Conservation (phyloP, 2,329 filamentous ascomycete genomes). For the Paramyrothecium roridum region DNA sequence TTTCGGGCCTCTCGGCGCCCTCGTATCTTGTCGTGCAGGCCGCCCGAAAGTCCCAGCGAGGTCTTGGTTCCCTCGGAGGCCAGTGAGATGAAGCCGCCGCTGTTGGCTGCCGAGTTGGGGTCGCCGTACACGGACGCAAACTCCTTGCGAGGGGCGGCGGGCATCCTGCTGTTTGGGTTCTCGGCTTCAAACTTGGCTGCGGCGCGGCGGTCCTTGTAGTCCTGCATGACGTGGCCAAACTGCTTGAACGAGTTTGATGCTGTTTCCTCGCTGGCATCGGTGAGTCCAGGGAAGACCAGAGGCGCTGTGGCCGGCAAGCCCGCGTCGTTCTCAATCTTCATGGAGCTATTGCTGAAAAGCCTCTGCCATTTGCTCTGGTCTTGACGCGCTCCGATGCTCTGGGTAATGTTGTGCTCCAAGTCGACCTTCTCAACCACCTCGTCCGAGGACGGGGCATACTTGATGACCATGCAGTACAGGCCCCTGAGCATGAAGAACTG, state of each 20-base stretch:
- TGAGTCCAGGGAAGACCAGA: conserved; percentile 2
- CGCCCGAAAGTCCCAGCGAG: neutral
- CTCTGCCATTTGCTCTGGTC: conserved; percentile 3
- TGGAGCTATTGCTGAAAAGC: conserved; percentile 1
- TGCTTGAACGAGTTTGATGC: neutral
- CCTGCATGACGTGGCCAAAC: conserved; percentile 1
- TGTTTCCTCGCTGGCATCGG: neutral
- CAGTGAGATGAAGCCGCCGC: conserved; percentile 2
- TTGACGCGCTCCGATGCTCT: conserved; percentile 2
- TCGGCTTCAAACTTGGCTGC: conserved; percentile 2
- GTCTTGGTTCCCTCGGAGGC: conserved; percentile 1
- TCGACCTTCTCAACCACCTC: conserved; percentile 10
- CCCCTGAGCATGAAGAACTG: conserved; percentile 55
- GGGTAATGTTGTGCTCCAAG: conserved; percentile 1
- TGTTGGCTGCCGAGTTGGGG: conserved; percentile 2
- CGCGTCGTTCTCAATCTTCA: conserved; percentile 3
- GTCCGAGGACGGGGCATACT: conserved; percentile 40
- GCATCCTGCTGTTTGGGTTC: conserved; percentile 1
- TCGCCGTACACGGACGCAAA: conserved; percentile 2
- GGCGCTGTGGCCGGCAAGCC: neutral
- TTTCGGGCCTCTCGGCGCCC: neutral
- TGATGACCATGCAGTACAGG: conserved; percentile 47
- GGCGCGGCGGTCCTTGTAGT: conserved; percentile 3
- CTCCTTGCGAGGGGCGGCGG: conserved; percentile 2
- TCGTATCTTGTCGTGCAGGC: neutral